Evolutionary conservation across 306 rosid genomes (phyloP).

Genomic region (cucumber (Cucumis sativus)): DNA sequence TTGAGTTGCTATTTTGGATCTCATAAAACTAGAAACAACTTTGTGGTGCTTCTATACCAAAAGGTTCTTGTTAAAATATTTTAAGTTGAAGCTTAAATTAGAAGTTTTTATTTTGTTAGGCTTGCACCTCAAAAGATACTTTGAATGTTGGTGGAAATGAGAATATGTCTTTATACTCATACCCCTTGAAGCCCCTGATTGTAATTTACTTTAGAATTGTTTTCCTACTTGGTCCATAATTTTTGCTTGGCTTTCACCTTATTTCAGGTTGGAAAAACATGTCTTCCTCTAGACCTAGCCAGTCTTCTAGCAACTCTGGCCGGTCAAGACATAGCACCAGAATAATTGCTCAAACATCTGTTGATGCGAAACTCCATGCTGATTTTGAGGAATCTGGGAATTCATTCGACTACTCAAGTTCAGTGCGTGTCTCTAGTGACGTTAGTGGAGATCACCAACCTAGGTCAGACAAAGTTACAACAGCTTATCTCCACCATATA

Average conservation of each 20-base stretch:
- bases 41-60: background rate
- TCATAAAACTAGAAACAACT: background rate
- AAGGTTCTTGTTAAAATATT: background rate
- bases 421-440: conserved; percentile 41
- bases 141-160: background rate
- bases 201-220: background rate
- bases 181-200: background rate
- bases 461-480: conserved; percentile 61
- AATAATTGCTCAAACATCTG: conserved; percentile 74
- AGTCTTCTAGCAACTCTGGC: conserved; percentile 66
- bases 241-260: background rate
- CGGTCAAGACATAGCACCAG: conserved; percentile 71
- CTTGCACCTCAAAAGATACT: background rate
- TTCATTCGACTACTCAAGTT: conserved; percentile 84
- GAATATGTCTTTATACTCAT: background rate
- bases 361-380: conserved; percentile 87
- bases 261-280: conserved; percentile 34
- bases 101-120: background rate
- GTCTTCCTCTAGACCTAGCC: conserved; percentile 77
- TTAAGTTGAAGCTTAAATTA: background rate
- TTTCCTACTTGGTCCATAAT: conserved; percentile 24
- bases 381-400: conserved; percentile 73
- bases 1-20: background rate
- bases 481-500: conserved; percentile 78
- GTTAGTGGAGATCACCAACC: conserved; percentile 41